Percentiles rank a stretch among this genome's conserved stretches.
Conservation (phyloP, 1,284 basidiomycete species). For the Pholiota adiposa region DNA sequence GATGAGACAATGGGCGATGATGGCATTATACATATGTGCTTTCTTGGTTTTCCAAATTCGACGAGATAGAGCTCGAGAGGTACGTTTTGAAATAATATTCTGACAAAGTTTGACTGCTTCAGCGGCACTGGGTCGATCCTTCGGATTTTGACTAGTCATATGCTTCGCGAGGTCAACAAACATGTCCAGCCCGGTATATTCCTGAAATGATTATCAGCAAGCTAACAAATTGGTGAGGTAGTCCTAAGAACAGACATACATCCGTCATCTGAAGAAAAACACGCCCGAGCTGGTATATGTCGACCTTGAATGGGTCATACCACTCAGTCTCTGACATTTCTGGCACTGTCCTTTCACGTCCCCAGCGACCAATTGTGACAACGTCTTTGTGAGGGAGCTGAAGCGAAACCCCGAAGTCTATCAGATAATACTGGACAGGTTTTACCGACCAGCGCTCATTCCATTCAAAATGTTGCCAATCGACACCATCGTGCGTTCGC, state of each 20-base stretch:
- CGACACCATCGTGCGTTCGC: constrained; percentile 14
- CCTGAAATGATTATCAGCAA: neutral
- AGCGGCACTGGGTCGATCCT: neutral
- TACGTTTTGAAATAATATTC: neutral
- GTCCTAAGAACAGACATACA: constrained; percentile 1
- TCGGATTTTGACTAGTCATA: neutral
- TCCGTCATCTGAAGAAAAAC: constrained; percentile 12
- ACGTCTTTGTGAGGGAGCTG: constrained; percentile 10
- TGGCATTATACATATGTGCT: too few relatives aligned
- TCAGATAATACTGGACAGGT: constrained; percentile 27
- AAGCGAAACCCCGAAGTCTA: constrained; percentile 28
- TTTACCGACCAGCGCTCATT: constrained; percentile 22
- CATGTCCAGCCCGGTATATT: neutral
- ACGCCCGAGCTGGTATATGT: constrained; percentile 27
- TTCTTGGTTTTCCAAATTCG: neutral
- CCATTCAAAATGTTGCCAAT: constrained; percentile 17
- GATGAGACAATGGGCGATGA: neutral
- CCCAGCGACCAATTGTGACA: neutral
- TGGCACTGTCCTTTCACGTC: constrained; percentile 20
- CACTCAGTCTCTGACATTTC: constrained; percentile 13
- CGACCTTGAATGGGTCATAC: constrained; percentile 24
- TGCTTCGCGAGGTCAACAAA: neutral
- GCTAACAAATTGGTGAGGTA: neutral
- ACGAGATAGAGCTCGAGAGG: neutral
- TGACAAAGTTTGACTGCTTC: neutral